Base-by-base conservation (phyloP, 2,329 filamentous ascomycete genomes). In the Sodiomyces alkalinus region DNA sequence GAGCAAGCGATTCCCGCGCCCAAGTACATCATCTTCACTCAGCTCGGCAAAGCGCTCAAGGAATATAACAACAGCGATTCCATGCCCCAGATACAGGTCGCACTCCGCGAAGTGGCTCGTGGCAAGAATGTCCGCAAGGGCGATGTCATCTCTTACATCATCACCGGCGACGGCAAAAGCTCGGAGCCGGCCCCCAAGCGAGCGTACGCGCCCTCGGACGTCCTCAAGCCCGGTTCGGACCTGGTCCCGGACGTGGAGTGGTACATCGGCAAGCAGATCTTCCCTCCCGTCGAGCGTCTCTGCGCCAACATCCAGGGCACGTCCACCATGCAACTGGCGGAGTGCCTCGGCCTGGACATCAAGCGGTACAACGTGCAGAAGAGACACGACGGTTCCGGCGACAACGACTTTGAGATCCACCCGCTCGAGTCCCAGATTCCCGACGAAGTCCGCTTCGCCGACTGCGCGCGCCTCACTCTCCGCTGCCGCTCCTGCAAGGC, bases 1-100 rank as follows among this genome's bases (percentile, higher is more conserved):
- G 77, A 81, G 40, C 74, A 75, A 39, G 55, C 62, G 8, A 64
- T 93, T 24, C 79, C 82, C 0, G 59, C 70, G 4, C 73, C 78
- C 41, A 94, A 94, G 59, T 98, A 96, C 58, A 92, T 86, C 43
- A 98, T 98, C 49, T 93, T 83, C 54, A 96, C 87, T 6, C 92
- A 96, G 62, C 80, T 98, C 32, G 90, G 90, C 41, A 98, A 98
- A 51, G 71, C 77, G 19, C 90, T 90, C 3, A 77, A 78, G 37
- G 86, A 96, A 38, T 98, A 98, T 44, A 87, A 87, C 30, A 93
- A 94, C 47, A 80, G 77, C 29, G 82, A 87, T 48, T 80, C 75
- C 22, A 96, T 98, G 90, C 90, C 90, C 4, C 87, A 93, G 33
- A 87, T 93, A 2, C 90, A 98, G 49, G 90, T 98, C 6, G 90